Evolutionary conservation across 805 yeast species (phyloP).

Genomic region (Kluyveromyces dobzhanskii): DNA sequence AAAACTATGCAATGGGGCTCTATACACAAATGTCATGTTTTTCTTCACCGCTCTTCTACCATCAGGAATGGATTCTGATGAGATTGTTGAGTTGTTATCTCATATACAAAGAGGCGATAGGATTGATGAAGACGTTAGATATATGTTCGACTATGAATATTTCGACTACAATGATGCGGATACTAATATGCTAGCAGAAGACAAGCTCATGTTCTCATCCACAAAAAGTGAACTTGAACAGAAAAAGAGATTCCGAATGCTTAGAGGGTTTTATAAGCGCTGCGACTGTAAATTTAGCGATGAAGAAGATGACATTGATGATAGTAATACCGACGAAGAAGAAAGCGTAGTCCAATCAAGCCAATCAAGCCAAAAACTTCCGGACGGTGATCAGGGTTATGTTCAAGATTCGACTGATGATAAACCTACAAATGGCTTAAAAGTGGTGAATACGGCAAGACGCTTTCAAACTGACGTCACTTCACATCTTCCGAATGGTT

Average conservation of each 20-base stretch:
- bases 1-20: constrained; percentile 49
- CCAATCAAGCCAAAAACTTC: no score
- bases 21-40: constrained; percentile 49
- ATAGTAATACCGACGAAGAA: constrained; percentile 12
- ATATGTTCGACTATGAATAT: constrained; percentile 51
- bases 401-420: no score
- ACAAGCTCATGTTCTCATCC: constrained; percentile 8
- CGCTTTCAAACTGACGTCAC: constrained; percentile 16
- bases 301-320: constrained; percentile 19
- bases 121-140: constrained; percentile 59
- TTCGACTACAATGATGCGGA: constrained; percentile 34
- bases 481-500: constrained; percentile 31
- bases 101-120: constrained; percentile 54
- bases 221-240: constrained; percentile 11
- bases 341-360: no score
- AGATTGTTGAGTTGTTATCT: constrained; percentile 44
- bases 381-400: no score
- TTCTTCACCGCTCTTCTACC: constrained; percentile 49
- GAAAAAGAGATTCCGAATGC: constrained; percentile 15
- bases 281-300: constrained; percentile 34
- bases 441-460: no score
- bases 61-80: constrained; percentile 38
- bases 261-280: constrained; percentile 21
- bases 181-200: constrained; percentile 19
- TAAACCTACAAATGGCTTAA: no score